A percentile compares a stretch with the other conserved stretches of the same genome.
These are phyloP conservation scores for Exutisphaerella laricina DNA, from an alignment of 2,329 filamentous ascomycete species.

Conservation along the genomic window DNA sequence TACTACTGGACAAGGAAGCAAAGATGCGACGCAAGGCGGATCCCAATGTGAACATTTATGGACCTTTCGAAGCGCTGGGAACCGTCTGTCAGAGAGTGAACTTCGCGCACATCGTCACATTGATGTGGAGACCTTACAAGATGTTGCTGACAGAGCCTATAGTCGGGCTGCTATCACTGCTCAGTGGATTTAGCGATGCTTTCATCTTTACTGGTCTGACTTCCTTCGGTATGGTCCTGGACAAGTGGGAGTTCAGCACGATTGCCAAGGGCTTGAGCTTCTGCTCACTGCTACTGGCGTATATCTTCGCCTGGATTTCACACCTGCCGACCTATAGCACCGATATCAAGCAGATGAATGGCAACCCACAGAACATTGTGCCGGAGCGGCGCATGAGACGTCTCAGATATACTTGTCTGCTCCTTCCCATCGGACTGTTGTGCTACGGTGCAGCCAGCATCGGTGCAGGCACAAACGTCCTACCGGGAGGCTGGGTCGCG, in stretches of 20 bases:
- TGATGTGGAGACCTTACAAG: conserved; percentile 61
- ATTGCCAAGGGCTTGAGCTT: conserved; percentile 57
- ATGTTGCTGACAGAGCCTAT: conserved; percentile 73
- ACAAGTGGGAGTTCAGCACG: conserved; percentile 55
- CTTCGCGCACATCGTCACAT: conserved; percentile 39
- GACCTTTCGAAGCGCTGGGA: conserved; percentile 61
- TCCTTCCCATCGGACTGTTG: neutral
- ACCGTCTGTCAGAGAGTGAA: conserved; percentile 1
- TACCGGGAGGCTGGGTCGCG: conserved; percentile 58
- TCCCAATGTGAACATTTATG: conserved; percentile 53
- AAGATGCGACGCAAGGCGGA: conserved; percentile 58
- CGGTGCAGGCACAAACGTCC: conserved; percentile 52
- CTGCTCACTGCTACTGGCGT: conserved; percentile 56
- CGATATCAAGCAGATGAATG: conserved; percentile 46
- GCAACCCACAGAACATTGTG: conserved; percentile 46
- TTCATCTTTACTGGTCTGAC: conserved; percentile 76
- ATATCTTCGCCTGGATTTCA: conserved; percentile 55
- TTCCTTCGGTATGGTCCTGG: conserved; percentile 62
- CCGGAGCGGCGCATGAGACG: conserved; percentile 63
- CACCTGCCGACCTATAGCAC: conserved; percentile 48
- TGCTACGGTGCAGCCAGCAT: conserved; percentile 33
- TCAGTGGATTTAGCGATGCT: conserved; percentile 67
- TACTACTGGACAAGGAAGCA: conserved; percentile 70
- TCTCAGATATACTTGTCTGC: conserved; percentile 47
- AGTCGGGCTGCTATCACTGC: conserved; percentile 62